Evolutionary conservation across 345 rosid species (phyloP).

Genomic region (Hibiscus tridactylites): DNA sequence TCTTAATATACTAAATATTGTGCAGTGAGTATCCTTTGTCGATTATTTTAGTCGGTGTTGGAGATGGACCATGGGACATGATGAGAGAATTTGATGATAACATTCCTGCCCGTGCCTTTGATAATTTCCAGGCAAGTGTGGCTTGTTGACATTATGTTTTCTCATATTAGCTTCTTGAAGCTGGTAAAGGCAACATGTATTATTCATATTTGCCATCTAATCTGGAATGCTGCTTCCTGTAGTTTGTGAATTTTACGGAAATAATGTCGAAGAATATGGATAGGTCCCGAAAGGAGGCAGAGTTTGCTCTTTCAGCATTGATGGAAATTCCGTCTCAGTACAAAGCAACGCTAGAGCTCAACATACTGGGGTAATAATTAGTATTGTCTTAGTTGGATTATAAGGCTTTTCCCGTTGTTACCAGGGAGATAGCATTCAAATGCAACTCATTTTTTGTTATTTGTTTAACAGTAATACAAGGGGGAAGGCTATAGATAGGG

Average conservation of each 20-base stretch:
- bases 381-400: slow-evolving; percentile 14
- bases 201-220: not conserved
- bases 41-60: slow-evolving; percentile 82
- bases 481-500: slow-evolving; percentile 41
- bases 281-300: slow-evolving; percentile 43
- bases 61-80: slow-evolving; percentile 95
- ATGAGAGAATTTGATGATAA: slow-evolving; percentile 93
- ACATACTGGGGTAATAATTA: slow-evolving; percentile 42
- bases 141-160: not conserved
- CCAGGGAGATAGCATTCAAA: not conserved
- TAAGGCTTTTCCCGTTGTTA: not conserved
- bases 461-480: slow-evolving; percentile 20
- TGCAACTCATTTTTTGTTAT: slow-evolving; percentile 12
- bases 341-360: slow-evolving; percentile 55
- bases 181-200: not conserved
- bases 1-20: slow-evolving; percentile 4
- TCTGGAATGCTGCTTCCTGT: slow-evolving; percentile 4
- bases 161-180: not conserved
- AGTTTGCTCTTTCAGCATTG: slow-evolving; percentile 51
- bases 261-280: slow-evolving; percentile 50
- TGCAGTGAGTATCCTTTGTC: slow-evolving; percentile 76
- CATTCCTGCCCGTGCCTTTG: slow-evolving; percentile 81
- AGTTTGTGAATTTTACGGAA: slow-evolving; percentile 66
- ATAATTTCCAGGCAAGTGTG: slow-evolving; percentile 65
- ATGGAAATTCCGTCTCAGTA: slow-evolving; percentile 71